Evolutionary conservation across 1,284 basidiomycete species (phyloP).

Genomic region (Heterobasidion irregulare): DNA sequence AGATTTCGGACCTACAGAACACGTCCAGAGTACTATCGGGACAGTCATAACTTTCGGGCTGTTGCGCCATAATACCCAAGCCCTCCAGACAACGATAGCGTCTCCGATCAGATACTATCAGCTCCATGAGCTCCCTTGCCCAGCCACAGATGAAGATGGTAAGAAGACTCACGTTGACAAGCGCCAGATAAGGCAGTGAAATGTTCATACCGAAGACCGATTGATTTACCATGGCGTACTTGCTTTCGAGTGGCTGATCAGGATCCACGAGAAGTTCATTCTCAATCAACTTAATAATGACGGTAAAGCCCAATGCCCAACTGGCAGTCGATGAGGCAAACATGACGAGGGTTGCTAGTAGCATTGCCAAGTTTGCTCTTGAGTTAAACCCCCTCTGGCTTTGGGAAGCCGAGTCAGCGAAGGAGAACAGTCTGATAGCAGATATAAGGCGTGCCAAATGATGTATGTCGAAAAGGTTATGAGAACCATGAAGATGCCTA

Average conservation of each 20-base stretch:
- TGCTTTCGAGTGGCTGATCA: background rate
- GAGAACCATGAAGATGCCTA: background rate
- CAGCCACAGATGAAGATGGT: background rate
- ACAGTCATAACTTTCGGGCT: background rate
- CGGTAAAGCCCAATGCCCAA: background rate
- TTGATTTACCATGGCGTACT: background rate
- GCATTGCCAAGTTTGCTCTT: background rate
- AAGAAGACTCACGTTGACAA: background rate
- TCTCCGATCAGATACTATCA: background rate
- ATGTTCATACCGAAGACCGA: background rate
- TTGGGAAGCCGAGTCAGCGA: background rate
- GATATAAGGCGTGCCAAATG: background rate
- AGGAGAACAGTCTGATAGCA: background rate
- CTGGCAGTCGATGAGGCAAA: background rate
- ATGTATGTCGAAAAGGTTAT: background rate
- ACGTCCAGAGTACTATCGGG: background rate
- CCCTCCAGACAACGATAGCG: background rate
- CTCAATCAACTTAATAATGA: background rate
- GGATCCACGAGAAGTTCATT: background rate
- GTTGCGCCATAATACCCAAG: background rate
- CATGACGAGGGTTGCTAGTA: background rate
- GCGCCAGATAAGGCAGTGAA: background rate
- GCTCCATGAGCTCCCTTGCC: background rate
- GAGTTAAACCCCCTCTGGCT: background rate
- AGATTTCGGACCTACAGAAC: background rate